A percentile compares a stretch with the other conserved stretches of the same genome.
These are phyloP conservation scores for Chalciporus sp. DNA, from an alignment of 1,284 basidiomycete genomes.

Conservation along the genomic window DNA sequence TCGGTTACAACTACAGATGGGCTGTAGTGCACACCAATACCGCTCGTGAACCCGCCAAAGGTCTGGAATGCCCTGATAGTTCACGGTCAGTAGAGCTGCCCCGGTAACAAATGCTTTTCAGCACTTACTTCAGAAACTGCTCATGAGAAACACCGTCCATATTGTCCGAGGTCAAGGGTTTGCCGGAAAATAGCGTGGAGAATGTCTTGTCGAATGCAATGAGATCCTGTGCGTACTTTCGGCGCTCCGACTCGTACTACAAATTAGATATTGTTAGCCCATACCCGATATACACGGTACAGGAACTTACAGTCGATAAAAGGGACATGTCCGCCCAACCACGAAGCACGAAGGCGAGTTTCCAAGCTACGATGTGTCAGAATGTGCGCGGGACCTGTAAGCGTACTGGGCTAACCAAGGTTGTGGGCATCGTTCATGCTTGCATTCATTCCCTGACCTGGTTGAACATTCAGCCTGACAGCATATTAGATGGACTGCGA, in stretches of 20 bases:
- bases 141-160: constrained; percentile 69
- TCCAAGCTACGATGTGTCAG: constrained; percentile 87
- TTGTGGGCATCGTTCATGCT: constrained; percentile 55
- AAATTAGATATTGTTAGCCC: background rate
- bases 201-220: constrained; percentile 82
- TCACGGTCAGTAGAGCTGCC: constrained; percentile 7
- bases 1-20: constrained; percentile 53
- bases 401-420: constrained; percentile 23
- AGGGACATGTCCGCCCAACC: constrained; percentile 55
- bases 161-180: constrained; percentile 60
- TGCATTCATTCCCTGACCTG: constrained; percentile 75
- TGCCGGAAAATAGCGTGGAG: constrained; percentile 75
- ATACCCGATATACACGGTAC: too few species aligned
- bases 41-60: constrained; percentile 62
- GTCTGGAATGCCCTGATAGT: constrained; percentile 54
- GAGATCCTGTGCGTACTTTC: constrained; percentile 77
- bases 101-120: too few species aligned
- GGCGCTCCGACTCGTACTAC: constrained; percentile 73
- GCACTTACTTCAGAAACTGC: constrained; percentile 55
- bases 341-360: constrained; percentile 70
- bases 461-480: constrained; percentile 3
- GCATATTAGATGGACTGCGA: background rate
- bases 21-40: constrained; percentile 65
- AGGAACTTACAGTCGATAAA: background rate
- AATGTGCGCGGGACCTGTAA: constrained; percentile 43